These are phyloP conservation scores for Ascochyta koolunga DNA, from an alignment of 2,329 filamentous ascomycete genomes.

Conservation along the genomic window DNA sequence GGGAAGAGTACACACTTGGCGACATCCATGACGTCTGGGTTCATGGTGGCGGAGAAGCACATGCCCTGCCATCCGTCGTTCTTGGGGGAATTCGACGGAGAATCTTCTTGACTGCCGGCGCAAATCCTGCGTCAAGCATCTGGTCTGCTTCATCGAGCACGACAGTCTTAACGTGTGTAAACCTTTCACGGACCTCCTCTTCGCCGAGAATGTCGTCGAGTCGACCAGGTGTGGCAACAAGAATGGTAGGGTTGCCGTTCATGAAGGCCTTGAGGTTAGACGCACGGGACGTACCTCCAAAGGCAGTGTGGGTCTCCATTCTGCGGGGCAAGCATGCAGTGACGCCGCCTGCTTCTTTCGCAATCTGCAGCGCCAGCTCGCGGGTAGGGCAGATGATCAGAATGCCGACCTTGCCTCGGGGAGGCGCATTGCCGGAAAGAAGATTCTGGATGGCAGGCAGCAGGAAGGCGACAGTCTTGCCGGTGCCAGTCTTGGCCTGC, in stretches of 20 bases:
- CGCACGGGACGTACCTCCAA: conserved; percentile 48
- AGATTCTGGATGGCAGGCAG: conserved; percentile 56
- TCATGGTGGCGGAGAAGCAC: conserved; percentile 56
- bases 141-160: conserved; percentile 53
- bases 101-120: conserved; percentile 59
- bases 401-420: conserved; percentile 51
- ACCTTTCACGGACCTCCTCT: conserved; percentile 53
- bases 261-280: conserved; percentile 43
- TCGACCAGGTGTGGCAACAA: conserved; percentile 57
- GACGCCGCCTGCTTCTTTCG: conserved; percentile 53
- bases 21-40: conserved; percentile 53
- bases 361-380: conserved; percentile 58
- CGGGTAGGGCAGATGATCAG: conserved; percentile 57
- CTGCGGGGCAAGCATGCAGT: conserved; percentile 48
- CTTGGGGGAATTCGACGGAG: conserved; percentile 58
- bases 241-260: conserved; percentile 48
- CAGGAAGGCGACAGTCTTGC: conserved; percentile 58
- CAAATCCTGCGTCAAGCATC: conserved; percentile 60
- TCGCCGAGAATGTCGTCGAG: conserved; percentile 55
- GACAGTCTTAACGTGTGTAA: conserved; percentile 54
- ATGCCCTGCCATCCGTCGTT: conserved; percentile 56
- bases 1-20: conserved; percentile 53
- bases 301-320: conserved; percentile 54
- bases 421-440: conserved; percentile 41
- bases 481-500: conserved; percentile 59